A percentile compares a stretch with the other conserved stretches of the same genome.
Evolutionary conservation across 2,329 filamentous ascomycete genomes (phyloP).

Genomic region (Penicillium rolfsii): DNA sequence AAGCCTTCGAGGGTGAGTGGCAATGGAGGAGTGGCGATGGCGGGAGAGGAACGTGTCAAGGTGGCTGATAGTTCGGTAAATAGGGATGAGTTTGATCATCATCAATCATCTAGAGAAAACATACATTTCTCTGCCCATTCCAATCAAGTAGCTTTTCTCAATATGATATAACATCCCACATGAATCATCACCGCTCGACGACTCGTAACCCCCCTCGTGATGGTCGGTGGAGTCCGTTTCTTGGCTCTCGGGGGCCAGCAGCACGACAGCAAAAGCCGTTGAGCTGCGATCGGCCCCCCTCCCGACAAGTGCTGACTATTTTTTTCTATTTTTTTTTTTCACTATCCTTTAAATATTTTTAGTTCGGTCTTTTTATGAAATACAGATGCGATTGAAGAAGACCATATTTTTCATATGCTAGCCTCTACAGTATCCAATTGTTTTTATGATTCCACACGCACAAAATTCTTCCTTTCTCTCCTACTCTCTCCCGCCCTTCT

Average conservation of each 20-base stretch:
- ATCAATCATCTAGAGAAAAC: too few relatives aligned
- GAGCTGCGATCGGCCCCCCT: conserved; percentile 19
- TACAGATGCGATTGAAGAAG: too few relatives aligned
- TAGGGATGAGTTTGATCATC: background rate
- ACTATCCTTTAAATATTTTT: background rate
- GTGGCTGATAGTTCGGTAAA: background rate
- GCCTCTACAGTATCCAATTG: background rate
- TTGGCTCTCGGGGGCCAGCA: background rate
- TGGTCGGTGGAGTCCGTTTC: conserved; percentile 2
- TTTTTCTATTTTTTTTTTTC: background rate
- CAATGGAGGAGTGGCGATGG: background rate
- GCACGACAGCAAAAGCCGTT: conserved; percentile 21
- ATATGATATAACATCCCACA: background rate
- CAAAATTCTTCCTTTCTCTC: background rate
- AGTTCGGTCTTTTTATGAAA: background rate
- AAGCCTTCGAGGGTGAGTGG: background rate
- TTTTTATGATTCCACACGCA: background rate
- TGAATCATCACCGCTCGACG: background rate
- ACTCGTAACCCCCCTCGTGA: conserved; percentile 8
- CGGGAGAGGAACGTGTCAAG: background rate
- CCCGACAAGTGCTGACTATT: background rate
- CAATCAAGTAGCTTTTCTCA: background rate
- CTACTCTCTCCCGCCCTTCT: background rate
- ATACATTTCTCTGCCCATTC: too few relatives aligned
- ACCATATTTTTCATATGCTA: background rate